These are phyloP conservation scores for Candida odintsovae DNA, from an alignment of 805 yeast genomes.

Conservation along the genomic window DNA sequence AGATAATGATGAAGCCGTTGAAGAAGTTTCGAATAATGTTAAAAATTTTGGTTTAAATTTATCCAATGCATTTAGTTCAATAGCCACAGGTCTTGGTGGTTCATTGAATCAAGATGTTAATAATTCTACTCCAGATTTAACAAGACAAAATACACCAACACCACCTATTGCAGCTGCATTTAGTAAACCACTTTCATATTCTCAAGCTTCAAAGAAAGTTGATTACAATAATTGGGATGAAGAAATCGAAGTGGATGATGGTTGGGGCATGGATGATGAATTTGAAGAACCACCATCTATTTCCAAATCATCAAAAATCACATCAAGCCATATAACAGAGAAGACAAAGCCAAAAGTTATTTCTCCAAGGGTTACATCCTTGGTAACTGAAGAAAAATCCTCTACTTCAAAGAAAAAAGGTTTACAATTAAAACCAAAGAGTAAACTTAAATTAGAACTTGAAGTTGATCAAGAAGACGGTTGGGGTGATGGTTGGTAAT, in stretches of 20 bases:
- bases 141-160: conserved; percentile 13
- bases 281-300: neutral
- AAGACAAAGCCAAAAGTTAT: neutral
- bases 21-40: conserved; percentile 20
- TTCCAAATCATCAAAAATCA: neutral
- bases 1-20: conserved; percentile 20
- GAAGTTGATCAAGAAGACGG: conserved; percentile 31
- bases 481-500: conserved; percentile 42
- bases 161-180: conserved; percentile 15
- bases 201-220: neutral
- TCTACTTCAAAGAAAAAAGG: conserved; percentile 15
- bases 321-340: no score
- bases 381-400: conserved; percentile 14
- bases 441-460: conserved; percentile 29
- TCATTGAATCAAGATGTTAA: conserved; percentile 12
- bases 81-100: conserved; percentile 21
- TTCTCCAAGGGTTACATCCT: conserved; percentile 18
- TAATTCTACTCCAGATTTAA: conserved; percentile 10
- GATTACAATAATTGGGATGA: conserved; percentile 4
- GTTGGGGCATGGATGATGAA: conserved; percentile 18
- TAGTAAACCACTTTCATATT: neutral
- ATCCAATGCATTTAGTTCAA: conserved; percentile 13
- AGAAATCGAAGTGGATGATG: conserved; percentile 13
- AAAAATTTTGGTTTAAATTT: conserved; percentile 21
- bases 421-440: conserved; percentile 21